These are phyloP conservation scores for Solidago caesia DNA, from an alignment of 129 eudicot species.

Conservation along the genomic window DNA sequence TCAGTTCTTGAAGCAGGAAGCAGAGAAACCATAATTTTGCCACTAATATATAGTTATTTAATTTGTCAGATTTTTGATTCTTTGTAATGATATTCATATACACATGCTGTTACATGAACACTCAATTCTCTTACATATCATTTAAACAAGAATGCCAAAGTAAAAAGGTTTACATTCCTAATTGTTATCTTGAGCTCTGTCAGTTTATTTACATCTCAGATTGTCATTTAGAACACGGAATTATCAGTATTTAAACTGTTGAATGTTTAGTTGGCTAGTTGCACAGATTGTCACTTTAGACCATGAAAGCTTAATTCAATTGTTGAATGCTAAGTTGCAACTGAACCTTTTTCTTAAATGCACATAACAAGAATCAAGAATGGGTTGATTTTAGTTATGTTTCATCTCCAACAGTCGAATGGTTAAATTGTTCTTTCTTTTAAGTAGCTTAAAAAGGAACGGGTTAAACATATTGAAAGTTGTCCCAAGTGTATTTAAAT, in stretches of 20 bases:
- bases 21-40: slow-evolving; percentile 34
- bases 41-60: slow-evolving; percentile 30
- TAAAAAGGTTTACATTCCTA: slow-evolving; percentile 12
- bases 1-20: slow-evolving; percentile 19
- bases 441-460: not conserved
- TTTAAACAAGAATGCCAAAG: slow-evolving; percentile 10
- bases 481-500: not conserved
- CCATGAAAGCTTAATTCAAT: not conserved
- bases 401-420: too few species aligned
- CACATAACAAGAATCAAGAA: too few species aligned
- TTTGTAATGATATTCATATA: slow-evolving; percentile 33
- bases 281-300: not conserved
- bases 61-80: slow-evolving; percentile 33
- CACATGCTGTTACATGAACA: slow-evolving; percentile 33
- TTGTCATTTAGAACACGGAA: not conserved
- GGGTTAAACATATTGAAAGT: not conserved
- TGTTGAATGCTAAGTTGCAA: too few species aligned
- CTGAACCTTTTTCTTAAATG: too few species aligned
- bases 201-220: not conserved
- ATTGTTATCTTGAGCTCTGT: slow-evolving; percentile 4
- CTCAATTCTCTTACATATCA: slow-evolving; percentile 13
- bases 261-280: not conserved
- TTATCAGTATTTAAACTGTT: not conserved
- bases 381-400: not conserved
- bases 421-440: too few species aligned